Evolutionary conservation across 1,139 yeast genomes (phyloP).

Genomic region (Suhomyces maxii): DNA sequence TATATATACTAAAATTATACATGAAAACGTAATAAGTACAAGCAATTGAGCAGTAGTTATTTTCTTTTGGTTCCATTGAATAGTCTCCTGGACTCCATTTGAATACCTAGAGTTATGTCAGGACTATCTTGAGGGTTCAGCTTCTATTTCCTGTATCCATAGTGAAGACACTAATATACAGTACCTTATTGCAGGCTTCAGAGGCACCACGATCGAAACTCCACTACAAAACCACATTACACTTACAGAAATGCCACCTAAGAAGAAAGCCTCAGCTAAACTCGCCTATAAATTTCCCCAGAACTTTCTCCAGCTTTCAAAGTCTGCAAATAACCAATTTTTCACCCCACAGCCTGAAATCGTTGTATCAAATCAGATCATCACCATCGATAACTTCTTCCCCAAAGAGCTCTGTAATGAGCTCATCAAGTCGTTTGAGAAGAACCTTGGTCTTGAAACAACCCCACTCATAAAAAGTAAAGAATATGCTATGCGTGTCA

Average conservation of each 20-base stretch:
- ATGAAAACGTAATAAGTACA: no score
- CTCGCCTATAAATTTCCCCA: constrained; percentile 29
- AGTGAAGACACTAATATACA: no score
- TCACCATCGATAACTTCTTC: constrained; percentile 49
- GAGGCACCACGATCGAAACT: background rate
- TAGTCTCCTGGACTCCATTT: no score
- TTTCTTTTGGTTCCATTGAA: no score
- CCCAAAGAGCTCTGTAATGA: constrained; percentile 42
- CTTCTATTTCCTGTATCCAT: no score
- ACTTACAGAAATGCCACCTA: constrained; percentile 11
- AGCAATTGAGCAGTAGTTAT: no score
- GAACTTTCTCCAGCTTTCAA: constrained; percentile 23
- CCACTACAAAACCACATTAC: background rate
- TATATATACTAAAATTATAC: no score
- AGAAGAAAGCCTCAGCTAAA: constrained; percentile 3
- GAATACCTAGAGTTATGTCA: no score
- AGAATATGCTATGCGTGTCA: constrained; percentile 60
- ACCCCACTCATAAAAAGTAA: constrained; percentile 51
- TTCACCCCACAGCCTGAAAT: constrained; percentile 37
- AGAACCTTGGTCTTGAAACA: constrained; percentile 39
- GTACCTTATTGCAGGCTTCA: no score
- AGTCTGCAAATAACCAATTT: constrained; percentile 24
- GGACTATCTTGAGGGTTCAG: no score
- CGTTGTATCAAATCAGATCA: constrained; percentile 43
- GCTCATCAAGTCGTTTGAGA: constrained; percentile 39